Conservation (phyloP, 768 basidiomycete genomes). For the Strobilomyces echinocephalus region DNA sequence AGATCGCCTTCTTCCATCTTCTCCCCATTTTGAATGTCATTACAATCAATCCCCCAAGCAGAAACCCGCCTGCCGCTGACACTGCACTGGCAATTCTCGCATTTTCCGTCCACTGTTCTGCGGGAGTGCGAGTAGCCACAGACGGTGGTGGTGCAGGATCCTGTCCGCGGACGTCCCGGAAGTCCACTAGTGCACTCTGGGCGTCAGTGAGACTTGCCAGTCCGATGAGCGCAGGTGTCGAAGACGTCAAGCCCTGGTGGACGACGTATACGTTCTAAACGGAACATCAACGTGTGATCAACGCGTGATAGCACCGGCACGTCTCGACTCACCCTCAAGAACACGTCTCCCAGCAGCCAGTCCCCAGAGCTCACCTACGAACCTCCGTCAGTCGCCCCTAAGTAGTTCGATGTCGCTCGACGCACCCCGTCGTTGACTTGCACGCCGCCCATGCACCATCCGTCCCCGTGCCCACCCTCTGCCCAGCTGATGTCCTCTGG, state of each 20-base stretch:
- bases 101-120: conserved; percentile 14
- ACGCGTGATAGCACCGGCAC: background rate
- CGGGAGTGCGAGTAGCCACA: background rate
- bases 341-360: conserved; percentile 59
- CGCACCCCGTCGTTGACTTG: conserved; percentile 49
- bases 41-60: conserved; percentile 31
- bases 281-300: conserved; percentile 1
- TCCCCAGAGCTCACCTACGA: conserved; percentile 49
- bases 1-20: conserved; percentile 3
- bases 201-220: conserved; percentile 43
- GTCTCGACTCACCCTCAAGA: conserved; percentile 42
- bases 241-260: conserved; percentile 40
- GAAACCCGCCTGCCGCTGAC: conserved; percentile 34
- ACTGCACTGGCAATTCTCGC: conserved; percentile 19
- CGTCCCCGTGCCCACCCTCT: conserved; percentile 34
- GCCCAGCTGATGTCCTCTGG: conserved; percentile 52
- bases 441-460: conserved; percentile 55
- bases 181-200: conserved; percentile 32
- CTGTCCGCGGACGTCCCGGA: conserved; percentile 39
- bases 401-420: background rate
- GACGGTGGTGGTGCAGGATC: conserved; percentile 32
- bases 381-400: conserved; percentile 1
- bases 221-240: conserved; percentile 41
- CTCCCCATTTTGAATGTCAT: conserved; percentile 10
- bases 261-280: conserved; percentile 50